Evolutionary conservation across 148 eudicot species (phyloP), one percentile per base, ranked within the genome.

Genomic region (Diospyros lotus): DNA sequence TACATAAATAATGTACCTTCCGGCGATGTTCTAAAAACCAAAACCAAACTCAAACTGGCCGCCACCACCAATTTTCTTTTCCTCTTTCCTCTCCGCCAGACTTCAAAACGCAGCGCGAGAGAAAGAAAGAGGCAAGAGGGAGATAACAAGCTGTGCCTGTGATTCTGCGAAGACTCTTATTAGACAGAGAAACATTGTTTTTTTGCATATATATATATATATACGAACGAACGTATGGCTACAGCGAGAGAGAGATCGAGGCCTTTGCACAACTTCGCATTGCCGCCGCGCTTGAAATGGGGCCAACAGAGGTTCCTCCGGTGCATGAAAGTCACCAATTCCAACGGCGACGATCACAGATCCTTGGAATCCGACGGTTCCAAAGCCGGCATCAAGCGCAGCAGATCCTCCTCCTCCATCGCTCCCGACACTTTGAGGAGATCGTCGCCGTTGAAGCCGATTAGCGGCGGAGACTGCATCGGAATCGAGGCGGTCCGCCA

Each of bases 201-300:
- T 38, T 43, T 15, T 51, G 43, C 52, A 4, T 14, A 12, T 65
- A 2, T 43, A 5, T 39, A 3, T 17, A 60, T 2, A 60, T 2
- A 13, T 10, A 55, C 6, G 8, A 8, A 4, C 8, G 8, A 59
- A 38, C 17, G 6, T 14, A 68, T 68, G 72, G 72, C 58, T 50
- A 38, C 45, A 11, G 58, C 72, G 13, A 58, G 58, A 2, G 72
- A 68, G 58, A 68, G 72, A 68, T 68, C 58, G 41, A 77, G 73
- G 71, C 79, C 69, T 13, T 77, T 80, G 2, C 83, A 80, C 69
- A 71, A 80, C 66, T 76, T 80, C 71, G 2, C 73, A 17, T 55
- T 80, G 28, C 83, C 83, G 15, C 46, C 83, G 15, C 46, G 75
- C 60, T 60, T 71, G 11, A 66, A 54, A 66, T 80, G 83, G 85